Conservation (phyloP, 768 basidiomycete genomes). For the Rhodotorula toruloides region DNA sequence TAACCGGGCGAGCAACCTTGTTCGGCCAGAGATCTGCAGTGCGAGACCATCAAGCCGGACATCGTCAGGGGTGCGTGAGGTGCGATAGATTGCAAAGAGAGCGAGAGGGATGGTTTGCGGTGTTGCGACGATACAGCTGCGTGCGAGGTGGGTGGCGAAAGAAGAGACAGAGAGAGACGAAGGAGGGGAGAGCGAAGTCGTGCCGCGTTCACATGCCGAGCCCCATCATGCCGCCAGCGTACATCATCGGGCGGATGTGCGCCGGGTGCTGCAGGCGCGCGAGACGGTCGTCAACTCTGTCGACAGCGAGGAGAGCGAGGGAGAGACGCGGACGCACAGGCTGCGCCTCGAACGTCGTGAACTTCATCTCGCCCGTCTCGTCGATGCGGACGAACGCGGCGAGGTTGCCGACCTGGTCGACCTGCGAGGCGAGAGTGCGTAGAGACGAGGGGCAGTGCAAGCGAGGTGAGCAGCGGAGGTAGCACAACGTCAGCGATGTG, state of each 20-base stretch:
- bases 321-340: constrained; percentile 15
- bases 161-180: too few relatives aligned
- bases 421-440: constrained; percentile 11
- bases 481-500: constrained; percentile 43
- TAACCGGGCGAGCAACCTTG: too few relatives aligned
- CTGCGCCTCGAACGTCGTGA: constrained; percentile 39
- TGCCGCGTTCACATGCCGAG: constrained; percentile 15
- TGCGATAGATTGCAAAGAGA: too few relatives aligned
- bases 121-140: too few relatives aligned
- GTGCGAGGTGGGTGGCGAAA: too few relatives aligned
- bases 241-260: constrained; percentile 27
- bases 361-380: constrained; percentile 37
- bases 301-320: background rate
- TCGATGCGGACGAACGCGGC: constrained; percentile 66
- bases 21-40: too few relatives aligned
- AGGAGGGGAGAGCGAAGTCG: too few relatives aligned
- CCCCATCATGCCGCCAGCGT: constrained; percentile 18
- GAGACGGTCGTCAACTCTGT: fast-evolving
- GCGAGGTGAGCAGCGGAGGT: too few relatives aligned
- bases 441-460: background rate
- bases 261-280: constrained; percentile 5
- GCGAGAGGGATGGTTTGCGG: too few relatives aligned
- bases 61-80: too few relatives aligned
- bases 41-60: too few relatives aligned
- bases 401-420: constrained; percentile 81